Percentiles rank a stretch among this genome's conserved stretches.
phyloP scores from a whole-genome alignment of 2,329 filamentous ascomycete species.

The Dothistroma septosporum region DNA sequence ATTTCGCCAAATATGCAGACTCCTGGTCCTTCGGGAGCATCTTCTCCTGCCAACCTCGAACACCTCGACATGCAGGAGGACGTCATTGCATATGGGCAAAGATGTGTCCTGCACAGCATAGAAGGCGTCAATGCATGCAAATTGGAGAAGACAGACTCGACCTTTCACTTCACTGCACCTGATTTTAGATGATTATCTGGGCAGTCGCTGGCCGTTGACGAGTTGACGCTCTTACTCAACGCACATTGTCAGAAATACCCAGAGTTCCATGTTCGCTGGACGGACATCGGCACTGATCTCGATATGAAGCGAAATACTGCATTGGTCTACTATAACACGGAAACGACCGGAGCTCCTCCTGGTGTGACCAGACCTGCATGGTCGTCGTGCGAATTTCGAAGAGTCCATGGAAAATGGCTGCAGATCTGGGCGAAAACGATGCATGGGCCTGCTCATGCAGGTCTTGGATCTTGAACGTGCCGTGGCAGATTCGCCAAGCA shows the following conservation, averaged over 20 bases:
- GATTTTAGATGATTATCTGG: background rate
- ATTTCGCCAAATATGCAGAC: background rate
- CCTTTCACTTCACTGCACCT: background rate
- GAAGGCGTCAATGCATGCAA: background rate
- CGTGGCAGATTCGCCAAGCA: background rate
- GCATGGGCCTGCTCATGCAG: constrained; percentile 1
- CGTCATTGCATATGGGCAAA: background rate
- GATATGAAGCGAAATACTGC: background rate
- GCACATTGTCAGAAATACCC: background rate
- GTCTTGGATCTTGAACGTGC: background rate
- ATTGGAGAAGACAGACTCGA: background rate
- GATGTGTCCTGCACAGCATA: background rate
- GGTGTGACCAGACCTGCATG: constrained; percentile 1
- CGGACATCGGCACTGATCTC: background rate
- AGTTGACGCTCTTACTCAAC: background rate
- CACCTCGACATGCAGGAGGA: background rate
- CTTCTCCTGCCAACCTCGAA: background rate
- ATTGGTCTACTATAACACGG: background rate
- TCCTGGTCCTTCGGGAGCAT: background rate
- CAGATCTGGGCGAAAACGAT: background rate
- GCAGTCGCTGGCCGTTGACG: background rate
- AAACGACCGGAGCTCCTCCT: background rate
- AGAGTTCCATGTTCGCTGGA: background rate
- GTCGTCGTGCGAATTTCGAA: background rate
- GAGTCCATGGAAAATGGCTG: background rate